phyloP scores from a whole-genome alignment of 192 early-diverging fungal species.

The Borealophlyctis nickersoniae region DNA sequence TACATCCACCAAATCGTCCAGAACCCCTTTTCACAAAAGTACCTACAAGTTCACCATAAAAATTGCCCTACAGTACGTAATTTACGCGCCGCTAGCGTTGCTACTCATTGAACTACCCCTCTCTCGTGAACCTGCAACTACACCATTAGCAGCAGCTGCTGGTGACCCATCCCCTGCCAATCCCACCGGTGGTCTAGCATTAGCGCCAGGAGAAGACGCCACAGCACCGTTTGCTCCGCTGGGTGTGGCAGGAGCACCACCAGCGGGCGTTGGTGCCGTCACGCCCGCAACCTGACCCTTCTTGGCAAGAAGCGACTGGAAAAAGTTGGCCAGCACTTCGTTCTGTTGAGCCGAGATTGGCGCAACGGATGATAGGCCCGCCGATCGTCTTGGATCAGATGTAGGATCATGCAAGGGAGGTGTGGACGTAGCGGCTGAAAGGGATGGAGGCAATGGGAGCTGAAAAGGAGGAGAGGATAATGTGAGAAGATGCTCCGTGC shows the following conservation, averaged over 20 bases:
- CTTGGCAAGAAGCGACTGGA: slow-evolving; percentile 67
- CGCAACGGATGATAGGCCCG: neutral
- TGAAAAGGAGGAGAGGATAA: too few species aligned
- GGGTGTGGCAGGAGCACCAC: slow-evolving; percentile 14
- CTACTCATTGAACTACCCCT: neutral
- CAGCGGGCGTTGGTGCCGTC: slow-evolving; percentile 11
- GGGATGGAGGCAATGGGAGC: neutral
- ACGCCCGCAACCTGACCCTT: slow-evolving; percentile 16
- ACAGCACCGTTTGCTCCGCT: slow-evolving; percentile 8
- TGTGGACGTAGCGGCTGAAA: neutral
- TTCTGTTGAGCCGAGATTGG: slow-evolving; percentile 48
- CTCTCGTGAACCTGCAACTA: neutral
- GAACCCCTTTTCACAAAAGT: too few species aligned
- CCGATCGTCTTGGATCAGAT: neutral
- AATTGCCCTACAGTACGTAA: too few species aligned
- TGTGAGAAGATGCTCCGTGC: too few species aligned
- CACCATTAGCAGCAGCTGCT: neutral
- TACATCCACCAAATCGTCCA: too few species aligned
- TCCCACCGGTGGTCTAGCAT: neutral
- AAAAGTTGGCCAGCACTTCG: slow-evolving; percentile 85
- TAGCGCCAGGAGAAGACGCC: too few species aligned
- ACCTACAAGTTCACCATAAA: too few species aligned
- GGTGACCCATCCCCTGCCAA: neutral
- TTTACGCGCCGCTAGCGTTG: too few species aligned
- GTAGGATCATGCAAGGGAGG: neutral